Conservation (phyloP, 805 yeast genomes). For the Candida pseudoglaebosa region DNA sequence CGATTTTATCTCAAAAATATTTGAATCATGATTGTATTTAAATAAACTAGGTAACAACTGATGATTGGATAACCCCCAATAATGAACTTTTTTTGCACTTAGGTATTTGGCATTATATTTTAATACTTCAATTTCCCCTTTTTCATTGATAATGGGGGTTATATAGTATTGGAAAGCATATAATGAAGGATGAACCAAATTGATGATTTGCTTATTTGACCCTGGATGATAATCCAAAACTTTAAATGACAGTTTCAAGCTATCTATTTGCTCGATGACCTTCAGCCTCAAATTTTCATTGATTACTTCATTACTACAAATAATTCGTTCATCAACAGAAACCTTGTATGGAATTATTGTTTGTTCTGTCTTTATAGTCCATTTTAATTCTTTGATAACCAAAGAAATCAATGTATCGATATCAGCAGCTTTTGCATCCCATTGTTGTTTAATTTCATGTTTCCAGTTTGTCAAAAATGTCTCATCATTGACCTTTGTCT, state of each 20-base stretch:
- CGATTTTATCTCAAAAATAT: conserved; percentile 20
- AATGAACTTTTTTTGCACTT: conserved; percentile 11
- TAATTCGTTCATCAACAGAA: conserved; percentile 18
- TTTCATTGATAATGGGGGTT: conserved; percentile 16
- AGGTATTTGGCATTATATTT: conserved; percentile 9
- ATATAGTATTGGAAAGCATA: conserved; percentile 29
- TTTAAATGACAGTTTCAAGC: conserved; percentile 13
- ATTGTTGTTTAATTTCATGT: conserved; percentile 14
- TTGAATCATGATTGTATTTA: conserved; percentile 7
- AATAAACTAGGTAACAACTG: conserved; percentile 38
- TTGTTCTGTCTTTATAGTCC: conserved; percentile 18
- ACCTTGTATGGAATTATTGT: conserved; percentile 12
- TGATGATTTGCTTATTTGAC: conserved; percentile 31
- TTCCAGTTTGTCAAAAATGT: conserved; percentile 17
- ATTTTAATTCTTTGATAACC: conserved; percentile 26
- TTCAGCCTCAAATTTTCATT: conserved; percentile 6
- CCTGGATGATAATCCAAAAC: conserved; percentile 36
- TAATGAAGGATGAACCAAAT: conserved; percentile 40
- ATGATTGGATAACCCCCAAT: conserved; percentile 16
- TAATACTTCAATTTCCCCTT: conserved; percentile 8
- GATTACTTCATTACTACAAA: conserved; percentile 17
- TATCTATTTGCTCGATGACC: conserved; percentile 12
- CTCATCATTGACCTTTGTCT: conserved; percentile 13
- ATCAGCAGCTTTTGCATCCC: too few relatives aligned
- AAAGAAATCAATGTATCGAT: conserved; percentile 19